Base-by-base conservation (phyloP, 2,329 filamentous ascomycete genomes). In the Tolypocladium nubicola region DNA sequence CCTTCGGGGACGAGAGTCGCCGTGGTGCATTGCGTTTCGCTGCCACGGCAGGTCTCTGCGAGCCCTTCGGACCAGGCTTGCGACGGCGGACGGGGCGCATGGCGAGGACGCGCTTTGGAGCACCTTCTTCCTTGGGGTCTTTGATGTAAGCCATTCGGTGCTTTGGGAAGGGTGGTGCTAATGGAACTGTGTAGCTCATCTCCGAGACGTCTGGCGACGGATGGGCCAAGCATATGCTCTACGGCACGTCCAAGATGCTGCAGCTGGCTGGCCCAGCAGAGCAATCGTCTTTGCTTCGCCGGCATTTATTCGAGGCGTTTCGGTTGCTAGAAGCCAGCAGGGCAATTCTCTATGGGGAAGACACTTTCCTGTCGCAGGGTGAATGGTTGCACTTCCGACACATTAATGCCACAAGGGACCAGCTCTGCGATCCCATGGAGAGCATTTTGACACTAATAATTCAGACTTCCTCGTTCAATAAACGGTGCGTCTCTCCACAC, bases 141-240 rank as follows among this genome's bases (percentile, higher is more conserved):
- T 69, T 21, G 67, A 68, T 57, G 67, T 67, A 60, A 7, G 16
- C 11, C 6, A 33, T 8, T 56, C 23, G 7, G 19, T 6, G 14
- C 13, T 33, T 3, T 49, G 3, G 21, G 1, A 13, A 49, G 6
- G 3, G 0, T 16, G 23, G 10, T 16, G 23, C 45, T 64, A 23
- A 67, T 0, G 14, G 2, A 0, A 7, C 3, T 7, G 3, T 0
- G 0, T 4, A 69, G 67, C 57, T 69, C 1, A 65, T 68, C 56
- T 60, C 67, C 0, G 61, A 68, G 23, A 50, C 61, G 0, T 63
- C 63, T 2, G 63, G 61, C 6, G 64, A 66, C 0, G 56, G 59
- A 16, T 70, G 65, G 66, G 59, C 60, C 1, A 65, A 58, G 9
- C 67, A 70, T 10, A 67, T 69, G 66, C 21, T 66, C 0, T 64